Evolutionary conservation across 441 rosid species (phyloP).

Genomic region (Gossypium schwendimanii): DNA sequence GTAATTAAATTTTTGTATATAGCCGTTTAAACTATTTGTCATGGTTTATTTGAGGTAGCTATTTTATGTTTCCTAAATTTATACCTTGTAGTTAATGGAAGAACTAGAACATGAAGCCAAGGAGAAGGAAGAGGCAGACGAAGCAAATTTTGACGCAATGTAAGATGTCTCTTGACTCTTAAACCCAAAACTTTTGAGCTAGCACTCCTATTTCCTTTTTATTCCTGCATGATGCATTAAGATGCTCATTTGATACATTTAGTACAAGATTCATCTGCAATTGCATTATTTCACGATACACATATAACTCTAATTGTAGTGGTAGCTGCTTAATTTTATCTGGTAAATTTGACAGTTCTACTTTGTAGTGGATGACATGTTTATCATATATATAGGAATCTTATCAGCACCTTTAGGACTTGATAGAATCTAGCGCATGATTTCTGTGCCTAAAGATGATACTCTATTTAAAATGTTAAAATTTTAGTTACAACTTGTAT

Average conservation of each 20-base stretch:
- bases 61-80: slow-evolving; percentile 12
- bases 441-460: neutral
- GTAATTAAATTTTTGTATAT: slow-evolving; percentile 28
- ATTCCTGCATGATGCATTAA: neutral
- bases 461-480: neutral
- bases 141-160: slow-evolving; percentile 43
- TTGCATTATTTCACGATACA: neutral
- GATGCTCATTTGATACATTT: neutral
- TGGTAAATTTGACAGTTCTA: neutral
- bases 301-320: neutral
- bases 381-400: neutral
- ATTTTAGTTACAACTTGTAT: neutral
- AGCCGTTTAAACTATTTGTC: neutral
- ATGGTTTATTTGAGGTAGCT: slow-evolving; percentile 18
- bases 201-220: neutral
- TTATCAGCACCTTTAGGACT: neutral
- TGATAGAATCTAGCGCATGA: neutral
- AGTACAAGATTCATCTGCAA: neutral
- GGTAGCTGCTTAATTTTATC: neutral
- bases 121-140: slow-evolving; percentile 64
- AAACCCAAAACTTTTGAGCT: slow-evolving; percentile 10
- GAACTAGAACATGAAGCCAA: slow-evolving; percentile 91
- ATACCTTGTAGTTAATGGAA: slow-evolving; percentile 68
- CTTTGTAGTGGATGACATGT: neutral
- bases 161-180: slow-evolving; percentile 44